Base-by-base conservation (phyloP, 176 grass and related monocot genomes). In the Carex kokanica region DNA sequence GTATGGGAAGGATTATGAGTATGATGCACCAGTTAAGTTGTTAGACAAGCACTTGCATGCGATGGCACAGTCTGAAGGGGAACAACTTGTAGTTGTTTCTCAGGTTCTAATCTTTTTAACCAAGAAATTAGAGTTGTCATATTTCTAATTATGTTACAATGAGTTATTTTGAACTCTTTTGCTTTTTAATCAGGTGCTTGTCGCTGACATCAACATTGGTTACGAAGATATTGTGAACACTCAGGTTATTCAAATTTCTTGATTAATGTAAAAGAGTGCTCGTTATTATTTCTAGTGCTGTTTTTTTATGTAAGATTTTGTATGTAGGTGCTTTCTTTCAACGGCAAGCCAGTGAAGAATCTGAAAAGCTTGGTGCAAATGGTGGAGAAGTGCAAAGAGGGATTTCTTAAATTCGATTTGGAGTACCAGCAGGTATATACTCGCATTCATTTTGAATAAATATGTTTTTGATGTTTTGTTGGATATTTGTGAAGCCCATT, bases 1-100 rank as follows among this genome's bases (percentile, higher is more conserved):
- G 96, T 98, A 98, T 90, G 96, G 96, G 54, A 95, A 98, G 87
- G 96, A 98, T 24, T 98, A 98, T 2, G 96, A 95, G 77, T 95
- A 86, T 83, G 93, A 98, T 88, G 93, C 96, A n/a, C 96, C 96
- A 2, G 93, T 95, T 58, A 98, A 95, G 87, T 89, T 98, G 93
- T 91, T 98, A 88, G 96, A 98, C 74, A 98, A 98, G 85, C 96
- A 91, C 81, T 53, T 95, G 71, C 96, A 98, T 90, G 81, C 89
- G 67, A 98, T 98, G 96, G 90, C 89, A 0, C 89, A 95, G 75
- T 91, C 96, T 45, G 86, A 84, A 84, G 93, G 91, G 64, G 96
- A 98, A 59, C 93, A 98, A 85, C 82, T 98, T 63, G 93, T 98
- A 67, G 93, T 98, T 84, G 66, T 98, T 75, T 93, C 96, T 16